Base-by-base conservation (phyloP, 768 basidiomycete genomes). In the Russula earlei region DNA sequence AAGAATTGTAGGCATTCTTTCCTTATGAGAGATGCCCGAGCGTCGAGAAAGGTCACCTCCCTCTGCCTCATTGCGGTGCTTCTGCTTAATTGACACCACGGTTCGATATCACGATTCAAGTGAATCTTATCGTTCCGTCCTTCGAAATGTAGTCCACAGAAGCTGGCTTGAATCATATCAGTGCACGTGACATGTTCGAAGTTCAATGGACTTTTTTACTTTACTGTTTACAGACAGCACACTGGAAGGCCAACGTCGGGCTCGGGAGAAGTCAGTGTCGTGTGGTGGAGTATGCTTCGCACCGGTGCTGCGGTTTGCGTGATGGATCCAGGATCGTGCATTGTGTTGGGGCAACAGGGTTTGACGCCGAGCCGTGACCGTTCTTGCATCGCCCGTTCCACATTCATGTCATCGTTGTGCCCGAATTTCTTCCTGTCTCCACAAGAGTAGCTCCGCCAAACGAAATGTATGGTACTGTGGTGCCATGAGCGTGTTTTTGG, bases 141-240 rank as follows among this genome's bases (percentile, higher is more conserved):
- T n/a, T n/a, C n/a, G n/a, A n/a, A n/a, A n/a, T n/a, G n/a, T n/a
- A n/a, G n/a, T n/a, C n/a, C n/a, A n/a, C n/a, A n/a, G n/a, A n/a
- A n/a, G n/a, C n/a, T n/a, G n/a, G n/a, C 22, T 41, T 2, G 29
- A 31, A n/a, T 14, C 11, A 17, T 20, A 31, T 43, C 33, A 5
- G 19, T 24, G 56, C 52, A 48, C 41, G 40, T 58, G 51, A 48
- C 25, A 38, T 43, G 31, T 40, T 46, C 12, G n/a, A n/a, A n/a
- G n/a, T n/a, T n/a, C n/a, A n/a, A n/a, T n/a, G n/a, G n/a, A n/a
- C n/a, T n/a, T n/a, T n/a, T n/a, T n/a, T n/a, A n/a, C n/a, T n/a
- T n/a, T n/a, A n/a, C n/a, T n/a, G n/a, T n/a, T n/a, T n/a, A n/a
- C n/a, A n/a, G n/a, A n/a, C n/a, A n/a, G n/a, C n/a, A n/a, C n/a